Percentiles rank a stretch among this genome's conserved stretches.
These are phyloP conservation scores for Stagonosporopsis chrysanthemi DNA, from an alignment of 2,329 filamentous ascomycete species.

Conservation along the genomic window DNA sequence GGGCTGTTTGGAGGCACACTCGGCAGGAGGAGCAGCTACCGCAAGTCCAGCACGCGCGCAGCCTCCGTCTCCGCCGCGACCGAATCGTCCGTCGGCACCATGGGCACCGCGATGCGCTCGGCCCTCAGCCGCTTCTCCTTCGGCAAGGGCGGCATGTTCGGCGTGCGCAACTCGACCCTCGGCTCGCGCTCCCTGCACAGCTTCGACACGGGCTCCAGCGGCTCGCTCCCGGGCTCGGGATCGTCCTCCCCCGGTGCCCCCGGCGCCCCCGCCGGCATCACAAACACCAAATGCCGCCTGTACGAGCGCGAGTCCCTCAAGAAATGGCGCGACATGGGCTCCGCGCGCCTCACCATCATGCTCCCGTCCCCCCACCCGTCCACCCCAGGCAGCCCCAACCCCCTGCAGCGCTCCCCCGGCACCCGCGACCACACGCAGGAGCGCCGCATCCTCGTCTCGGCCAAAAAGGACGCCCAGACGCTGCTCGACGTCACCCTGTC, in stretches of 20 bases:
- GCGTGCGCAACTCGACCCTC: constrained; percentile 81
- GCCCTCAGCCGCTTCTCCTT: constrained; percentile 76
- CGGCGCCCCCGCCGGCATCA: constrained; percentile 68
- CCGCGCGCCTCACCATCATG: constrained; percentile 82
- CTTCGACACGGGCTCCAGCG: constrained; percentile 56
- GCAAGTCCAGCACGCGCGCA: constrained; percentile 60
- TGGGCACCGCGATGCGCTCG: constrained; percentile 76
- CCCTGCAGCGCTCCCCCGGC: constrained; percentile 46
- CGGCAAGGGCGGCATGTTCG: constrained; percentile 76
- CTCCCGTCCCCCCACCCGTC: constrained; percentile 68
- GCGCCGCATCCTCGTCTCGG: constrained; percentile 83
- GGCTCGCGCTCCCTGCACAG: constrained; percentile 63
- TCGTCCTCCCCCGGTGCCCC: constrained; percentile 41
- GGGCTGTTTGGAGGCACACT: constrained; percentile 60
- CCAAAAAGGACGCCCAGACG: constrained; percentile 71
- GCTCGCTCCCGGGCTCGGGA: constrained; percentile 48
- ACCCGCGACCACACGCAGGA: constrained; percentile 63
- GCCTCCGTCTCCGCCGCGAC: constrained; percentile 69
- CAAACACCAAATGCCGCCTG: constrained; percentile 84
- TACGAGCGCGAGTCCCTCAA: constrained; percentile 76
- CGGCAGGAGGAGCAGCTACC: constrained; percentile 63
- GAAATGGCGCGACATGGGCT: constrained; percentile 92
- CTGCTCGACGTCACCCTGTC: constrained; percentile 85
- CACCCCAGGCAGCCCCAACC: constrained; percentile 40
- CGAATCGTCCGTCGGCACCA: constrained; percentile 76